Evolutionary conservation across 176 grass and related monocot genomes (phyloP).

Genomic region (Dendrocalamus sinicus): DNA sequence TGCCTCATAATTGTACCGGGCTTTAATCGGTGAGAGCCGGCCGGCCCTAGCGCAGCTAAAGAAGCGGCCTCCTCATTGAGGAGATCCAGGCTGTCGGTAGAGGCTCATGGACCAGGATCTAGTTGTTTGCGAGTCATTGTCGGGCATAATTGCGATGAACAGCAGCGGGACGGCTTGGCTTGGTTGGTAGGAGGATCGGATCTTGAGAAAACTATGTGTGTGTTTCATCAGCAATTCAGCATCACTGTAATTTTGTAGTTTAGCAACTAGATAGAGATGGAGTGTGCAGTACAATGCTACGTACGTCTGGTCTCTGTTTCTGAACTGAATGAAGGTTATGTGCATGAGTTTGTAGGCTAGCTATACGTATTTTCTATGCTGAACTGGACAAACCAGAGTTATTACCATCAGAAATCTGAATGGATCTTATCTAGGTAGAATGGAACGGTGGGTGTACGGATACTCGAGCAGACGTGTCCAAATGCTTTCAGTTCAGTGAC

Average conservation of each 20-base stretch:
- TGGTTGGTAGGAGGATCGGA: constrained; percentile 42
- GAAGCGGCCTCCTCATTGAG: constrained; percentile 2
- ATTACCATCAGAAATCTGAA: background rate
- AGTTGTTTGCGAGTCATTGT: constrained; percentile 44
- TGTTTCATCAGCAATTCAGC: background rate
- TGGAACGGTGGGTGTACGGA: background rate
- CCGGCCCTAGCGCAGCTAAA: background rate
- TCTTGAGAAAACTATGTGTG: constrained; percentile 37
- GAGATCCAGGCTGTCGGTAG: constrained; percentile 52
- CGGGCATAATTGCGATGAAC: constrained; percentile 26
- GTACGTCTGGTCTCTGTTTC: background rate
- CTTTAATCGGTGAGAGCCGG: background rate
- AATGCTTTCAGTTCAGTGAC: constrained; percentile 24
- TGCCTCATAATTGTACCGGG: constrained; percentile 43
- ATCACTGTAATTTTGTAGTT: background rate
- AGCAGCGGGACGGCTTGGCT: background rate
- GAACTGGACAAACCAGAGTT: background rate
- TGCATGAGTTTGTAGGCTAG: background rate
- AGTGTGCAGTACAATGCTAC: background rate
- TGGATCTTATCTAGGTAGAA: background rate
- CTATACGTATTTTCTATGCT: background rate
- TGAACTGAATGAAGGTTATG: background rate
- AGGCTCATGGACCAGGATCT: constrained; percentile 41
- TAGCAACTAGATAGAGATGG: background rate
- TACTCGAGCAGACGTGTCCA: background rate